These are phyloP conservation scores for Soucietia sequanensis DNA, from an alignment of 805 yeast species.

Conservation along the genomic window DNA sequence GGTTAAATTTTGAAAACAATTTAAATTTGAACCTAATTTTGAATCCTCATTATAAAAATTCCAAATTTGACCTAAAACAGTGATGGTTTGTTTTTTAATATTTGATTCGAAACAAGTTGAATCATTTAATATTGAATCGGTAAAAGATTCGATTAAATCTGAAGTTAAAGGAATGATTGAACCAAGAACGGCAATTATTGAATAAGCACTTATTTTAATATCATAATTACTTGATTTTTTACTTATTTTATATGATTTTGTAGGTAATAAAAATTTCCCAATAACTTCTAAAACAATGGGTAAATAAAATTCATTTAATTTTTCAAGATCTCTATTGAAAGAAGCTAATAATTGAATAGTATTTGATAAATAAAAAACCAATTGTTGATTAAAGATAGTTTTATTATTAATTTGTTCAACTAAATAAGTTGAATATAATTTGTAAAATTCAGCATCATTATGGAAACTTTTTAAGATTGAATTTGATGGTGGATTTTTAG, in stretches of 20 bases:
- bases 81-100: conserved; percentile 30
- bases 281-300: conserved; percentile 59
- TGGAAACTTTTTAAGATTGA: conserved; percentile 70
- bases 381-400: conserved; percentile 62
- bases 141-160: conserved; percentile 28
- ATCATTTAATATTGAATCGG: conserved; percentile 32
- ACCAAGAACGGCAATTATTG: conserved; percentile 73
- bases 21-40: conserved; percentile 3
- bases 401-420: conserved; percentile 49
- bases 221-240: conserved; percentile 38
- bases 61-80: conserved; percentile 44
- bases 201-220: conserved; percentile 79
- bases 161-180: conserved; percentile 62
- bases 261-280: conserved; percentile 48
- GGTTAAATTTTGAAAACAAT: conserved; percentile 18
- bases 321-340: conserved; percentile 43
- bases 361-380: conserved; percentile 76
- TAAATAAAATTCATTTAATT: conserved; percentile 46
- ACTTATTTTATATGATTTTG: conserved; percentile 21
- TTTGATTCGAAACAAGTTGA: conserved; percentile 17
- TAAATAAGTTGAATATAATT: conserved; percentile 60
- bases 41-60: conserved; percentile 10
- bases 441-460: conserved; percentile 64
- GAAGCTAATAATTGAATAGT: conserved; percentile 70
- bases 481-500: conserved; percentile 62